Evolutionary conservation across 108 stramenopile genomes (phyloP), one percentile per base, ranked within the genome.

Genomic region (Cyclostephanos invisitatus): DNA sequence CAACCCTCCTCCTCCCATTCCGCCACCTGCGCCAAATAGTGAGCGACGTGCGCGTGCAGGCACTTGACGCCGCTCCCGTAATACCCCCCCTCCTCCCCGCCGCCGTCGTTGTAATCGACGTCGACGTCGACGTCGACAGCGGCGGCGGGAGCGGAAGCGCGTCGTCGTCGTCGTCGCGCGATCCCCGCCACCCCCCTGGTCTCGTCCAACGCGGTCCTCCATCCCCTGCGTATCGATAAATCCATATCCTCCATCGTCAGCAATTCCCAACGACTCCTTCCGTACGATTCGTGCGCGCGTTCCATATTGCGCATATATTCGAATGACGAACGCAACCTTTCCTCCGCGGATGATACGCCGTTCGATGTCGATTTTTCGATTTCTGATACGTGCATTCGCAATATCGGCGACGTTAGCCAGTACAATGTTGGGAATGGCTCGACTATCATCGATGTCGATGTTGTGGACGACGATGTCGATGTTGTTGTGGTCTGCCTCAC

Each of bases 381-480:
- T 70, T 85, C 73, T 18, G 86, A 86, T 22, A 91, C 83, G 46
- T 84, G 59, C 6, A 79, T 76, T 14, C 77, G 77, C 7, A 92
- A 71, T 10, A 56, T 24, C 4, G 93, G 93, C 66, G 85, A 83
- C 1, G 91, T 89, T 22, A 94, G 77, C 93, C 93, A 94, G 59
- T 83, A 91, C 3, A 89, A 82, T 2, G 93, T 94, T 10, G 93
- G 93, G 71, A 94, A 94, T 3, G 93, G 93, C 72, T 94, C 93
- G 24, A 94, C 59, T 20, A 94, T 68, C 53, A 64, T 67, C 46
- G 68, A 53, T 50, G 51, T 17, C 37, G 64, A 17, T 18, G 18
- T 42, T 55, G 56, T 57, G 15, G 22, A 7, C 4, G n/a, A 29
- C 4, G 29, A 35, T 20, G 21, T 55, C 14, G 55, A 37, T 59